These are phyloP conservation scores for Yamadazyma philogaea DNA, from an alignment of 805 yeast species.

Conservation along the genomic window DNA sequence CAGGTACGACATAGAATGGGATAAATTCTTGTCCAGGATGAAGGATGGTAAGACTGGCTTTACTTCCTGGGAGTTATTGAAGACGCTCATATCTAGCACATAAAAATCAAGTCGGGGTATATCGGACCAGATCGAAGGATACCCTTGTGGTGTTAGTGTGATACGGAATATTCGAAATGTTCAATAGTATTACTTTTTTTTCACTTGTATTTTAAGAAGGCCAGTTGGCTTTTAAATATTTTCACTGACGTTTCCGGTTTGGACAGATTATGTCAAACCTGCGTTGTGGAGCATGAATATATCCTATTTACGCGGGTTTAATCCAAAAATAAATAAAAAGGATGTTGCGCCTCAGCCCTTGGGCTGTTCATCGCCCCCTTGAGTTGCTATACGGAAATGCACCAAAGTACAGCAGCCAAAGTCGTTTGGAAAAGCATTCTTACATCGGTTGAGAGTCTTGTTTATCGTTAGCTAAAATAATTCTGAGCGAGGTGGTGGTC, in stretches of 20 bases:
- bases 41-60: constrained; percentile 15
- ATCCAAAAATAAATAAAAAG: background rate
- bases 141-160: background rate
- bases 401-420: no score
- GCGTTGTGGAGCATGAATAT: background rate
- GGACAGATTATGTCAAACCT: constrained; percentile 11
- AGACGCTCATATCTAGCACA: constrained; percentile 4
- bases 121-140: background rate
- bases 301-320: background rate
- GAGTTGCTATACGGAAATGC: no score
- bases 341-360: no score
- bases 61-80: constrained; percentile 11
- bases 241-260: constrained; percentile 5
- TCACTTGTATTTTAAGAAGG: background rate
- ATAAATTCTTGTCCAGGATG: background rate
- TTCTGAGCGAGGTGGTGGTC: no score
- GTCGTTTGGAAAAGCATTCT: no score
- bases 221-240: background rate
- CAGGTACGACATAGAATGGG: background rate
- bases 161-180: no score
- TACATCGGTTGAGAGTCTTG: no score
- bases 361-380: no score
- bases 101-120: background rate
- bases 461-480: no score
- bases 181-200: background rate